phyloP scores from a whole-genome alignment of 257 asterid genomes.

The Datura wrightii region DNA sequence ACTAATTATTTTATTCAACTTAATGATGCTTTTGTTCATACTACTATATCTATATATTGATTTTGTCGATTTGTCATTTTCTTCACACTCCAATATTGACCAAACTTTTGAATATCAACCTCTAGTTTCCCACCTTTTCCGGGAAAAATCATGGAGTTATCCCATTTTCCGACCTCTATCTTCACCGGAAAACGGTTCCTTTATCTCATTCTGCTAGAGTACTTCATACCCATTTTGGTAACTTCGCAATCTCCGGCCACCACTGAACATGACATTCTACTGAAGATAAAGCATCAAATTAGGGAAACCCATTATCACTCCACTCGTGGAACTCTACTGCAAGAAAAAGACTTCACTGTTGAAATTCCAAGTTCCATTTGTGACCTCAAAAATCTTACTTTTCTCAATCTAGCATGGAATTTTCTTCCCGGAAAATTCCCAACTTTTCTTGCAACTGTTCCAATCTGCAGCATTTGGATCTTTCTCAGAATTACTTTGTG shows the following conservation, averaged over 20 bases:
- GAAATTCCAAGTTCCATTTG: slow-evolving; percentile 58
- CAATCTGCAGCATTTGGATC: slow-evolving; percentile 54
- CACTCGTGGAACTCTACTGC: slow-evolving; percentile 41
- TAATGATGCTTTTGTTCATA: neutral
- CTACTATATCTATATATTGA: neutral
- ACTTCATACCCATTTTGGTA: slow-evolving; percentile 41
- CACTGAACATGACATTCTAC: slow-evolving; percentile 51
- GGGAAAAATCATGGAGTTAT: neutral
- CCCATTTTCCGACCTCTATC: neutral
- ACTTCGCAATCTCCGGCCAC: slow-evolving; percentile 55
- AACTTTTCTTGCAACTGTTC: slow-evolving; percentile 56
- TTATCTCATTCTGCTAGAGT: slow-evolving; percentile 40
- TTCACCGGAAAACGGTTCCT: neutral
- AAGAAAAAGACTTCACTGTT: slow-evolving; percentile 41
- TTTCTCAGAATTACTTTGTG: slow-evolving; percentile 64
- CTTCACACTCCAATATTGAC: slow-evolving; percentile 16
- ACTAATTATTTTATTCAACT: neutral
- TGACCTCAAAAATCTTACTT: slow-evolving; percentile 54
- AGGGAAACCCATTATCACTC: slow-evolving; percentile 36
- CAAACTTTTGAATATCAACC: neutral
- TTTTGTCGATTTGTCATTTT: neutral
- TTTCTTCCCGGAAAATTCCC: slow-evolving; percentile 61
- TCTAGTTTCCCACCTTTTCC: neutral
- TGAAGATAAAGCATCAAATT: slow-evolving; percentile 37
- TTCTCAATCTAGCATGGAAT: slow-evolving; percentile 53